Base-by-base conservation (phyloP, 495 filamentous ascomycete genomes). In the Hypoxylon perforatum region DNA sequence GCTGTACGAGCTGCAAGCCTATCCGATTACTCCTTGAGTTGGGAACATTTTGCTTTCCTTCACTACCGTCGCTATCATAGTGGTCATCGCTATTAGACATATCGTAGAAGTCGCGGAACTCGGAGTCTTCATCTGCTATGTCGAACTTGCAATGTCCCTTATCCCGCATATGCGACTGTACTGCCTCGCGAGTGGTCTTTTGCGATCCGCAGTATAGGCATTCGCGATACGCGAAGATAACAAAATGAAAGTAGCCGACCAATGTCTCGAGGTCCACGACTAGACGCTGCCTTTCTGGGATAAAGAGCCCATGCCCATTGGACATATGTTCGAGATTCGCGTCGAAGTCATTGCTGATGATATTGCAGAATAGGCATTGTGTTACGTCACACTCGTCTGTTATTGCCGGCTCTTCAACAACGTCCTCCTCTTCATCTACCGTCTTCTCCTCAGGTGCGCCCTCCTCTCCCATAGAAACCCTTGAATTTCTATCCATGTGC, bases 71-170 rank as follows among this genome's bases (percentile, higher is more conserved):
- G 14, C 58, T 38, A 28, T 49, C 38, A 12, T 54, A 42, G 10
- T 18, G 22, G 23, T 69, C 61, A 33, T 30, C 47, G 36, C 41
- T 44, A n/a, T n/a, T n/a, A n/a, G n/a, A n/a, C 23, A 69, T 62
- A 30, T 77, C 70, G 38, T 72, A 76, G 23, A 76, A 76, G 17
- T 75, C 53, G 28, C 60, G 28, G 35, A 75, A 63, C 39, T 72
- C 70, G 25, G 62, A 69, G 10, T 62, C 67, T 4, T 53, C 46
- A 30, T 58, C 44, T n/a, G 67, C 50, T 0, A 75, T 45, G 53
- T 78, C 71, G 19, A 76, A 30, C 19, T 62, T 75, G 61, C 75
- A 78, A 51, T 78, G 75, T 8, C 74, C 68, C 53, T 75, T 75
- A 2, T 59, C 67, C n/a, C 65, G 49, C 75, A 78, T 78, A 48